These are phyloP conservation scores for Termitomyces sp. DNA, from an alignment of 768 basidiomycete species.

Conservation along the genomic window DNA sequence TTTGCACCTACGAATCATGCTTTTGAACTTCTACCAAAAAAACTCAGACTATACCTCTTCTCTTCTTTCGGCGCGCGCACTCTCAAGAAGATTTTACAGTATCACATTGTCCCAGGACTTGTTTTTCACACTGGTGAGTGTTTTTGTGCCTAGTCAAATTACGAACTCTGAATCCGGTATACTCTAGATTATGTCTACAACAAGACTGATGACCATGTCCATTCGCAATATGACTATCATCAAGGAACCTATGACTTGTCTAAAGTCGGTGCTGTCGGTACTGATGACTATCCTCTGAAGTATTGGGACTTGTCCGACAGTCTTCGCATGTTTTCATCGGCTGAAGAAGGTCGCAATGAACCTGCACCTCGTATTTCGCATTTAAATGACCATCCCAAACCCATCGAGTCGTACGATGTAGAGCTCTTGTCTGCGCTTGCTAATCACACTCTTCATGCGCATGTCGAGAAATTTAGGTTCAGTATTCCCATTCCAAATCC, in stretches of 20 bases:
- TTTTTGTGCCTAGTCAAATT: neutral
- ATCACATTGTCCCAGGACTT: conserved; percentile 47
- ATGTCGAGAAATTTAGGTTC: conserved; percentile 41
- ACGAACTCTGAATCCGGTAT: neutral
- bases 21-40: conserved; percentile 42
- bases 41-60: conserved; percentile 51
- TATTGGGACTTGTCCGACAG: too few relatives aligned
- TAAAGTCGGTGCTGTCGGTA: neutral
- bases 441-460: conserved; percentile 39
- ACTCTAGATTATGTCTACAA: conserved; percentile 27
- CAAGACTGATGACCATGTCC: conserved; percentile 10
- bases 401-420: conserved; percentile 27
- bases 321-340: too few relatives aligned
- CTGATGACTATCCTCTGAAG: neutral
- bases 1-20: conserved; percentile 53
- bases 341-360: neutral
- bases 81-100: conserved; percentile 51
- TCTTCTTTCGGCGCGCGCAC: conserved; percentile 50
- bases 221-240: neutral
- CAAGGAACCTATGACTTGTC: neutral
- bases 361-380: neutral
- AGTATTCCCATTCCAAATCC: conserved; percentile 33
- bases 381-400: conserved; percentile 15
- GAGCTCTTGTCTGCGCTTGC: conserved; percentile 37
- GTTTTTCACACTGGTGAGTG: conserved; percentile 46